A percentile compares a stretch with the other conserved stretches of the same genome.
These are phyloP conservation scores for Talaromyces wortmannii DNA, from an alignment of 495 filamentous ascomycete genomes.

Conservation along the genomic window DNA sequence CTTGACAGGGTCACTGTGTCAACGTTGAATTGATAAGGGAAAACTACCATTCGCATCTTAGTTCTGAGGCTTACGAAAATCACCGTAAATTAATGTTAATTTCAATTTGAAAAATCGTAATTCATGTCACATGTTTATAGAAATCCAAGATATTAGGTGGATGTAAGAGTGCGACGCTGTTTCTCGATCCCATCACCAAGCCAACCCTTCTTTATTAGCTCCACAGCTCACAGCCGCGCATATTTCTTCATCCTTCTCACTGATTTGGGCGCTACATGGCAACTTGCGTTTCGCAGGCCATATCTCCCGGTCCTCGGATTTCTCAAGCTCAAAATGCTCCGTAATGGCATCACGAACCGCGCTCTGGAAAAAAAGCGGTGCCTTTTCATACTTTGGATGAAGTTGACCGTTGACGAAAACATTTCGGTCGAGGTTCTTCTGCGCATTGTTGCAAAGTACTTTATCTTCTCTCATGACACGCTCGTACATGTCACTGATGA, in stretches of 20 bases:
- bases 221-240: conserved; percentile 18
- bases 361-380: conserved; percentile 40
- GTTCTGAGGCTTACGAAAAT: too few relatives aligned
- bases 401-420: conserved; percentile 43
- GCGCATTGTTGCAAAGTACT: conserved; percentile 27
- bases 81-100: too few relatives aligned
- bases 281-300: conserved; percentile 34
- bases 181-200: conserved; percentile 14
- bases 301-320: conserved; percentile 25
- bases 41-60: too few relatives aligned
- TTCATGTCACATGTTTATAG: too few relatives aligned
- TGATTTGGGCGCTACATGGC: conserved; percentile 11
- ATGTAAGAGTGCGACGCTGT: too few relatives aligned
- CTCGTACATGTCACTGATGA: conserved; percentile 28
- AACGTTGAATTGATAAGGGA: too few relatives aligned
- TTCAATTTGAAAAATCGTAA: too few relatives aligned
- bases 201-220: conserved; percentile 15
- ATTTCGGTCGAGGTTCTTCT: conserved; percentile 40
- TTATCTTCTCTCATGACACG: conserved; percentile 33
- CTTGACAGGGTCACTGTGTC: too few relatives aligned
- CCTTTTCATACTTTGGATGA: conserved; percentile 44
- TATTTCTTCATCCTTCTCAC: conserved; percentile 21
- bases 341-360: conserved; percentile 32
- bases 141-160: neutral
- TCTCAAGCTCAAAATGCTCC: conserved; percentile 32